Base-by-base conservation (phyloP, 441 rosid species). In the Euphorbia schlechtendalii region DNA sequence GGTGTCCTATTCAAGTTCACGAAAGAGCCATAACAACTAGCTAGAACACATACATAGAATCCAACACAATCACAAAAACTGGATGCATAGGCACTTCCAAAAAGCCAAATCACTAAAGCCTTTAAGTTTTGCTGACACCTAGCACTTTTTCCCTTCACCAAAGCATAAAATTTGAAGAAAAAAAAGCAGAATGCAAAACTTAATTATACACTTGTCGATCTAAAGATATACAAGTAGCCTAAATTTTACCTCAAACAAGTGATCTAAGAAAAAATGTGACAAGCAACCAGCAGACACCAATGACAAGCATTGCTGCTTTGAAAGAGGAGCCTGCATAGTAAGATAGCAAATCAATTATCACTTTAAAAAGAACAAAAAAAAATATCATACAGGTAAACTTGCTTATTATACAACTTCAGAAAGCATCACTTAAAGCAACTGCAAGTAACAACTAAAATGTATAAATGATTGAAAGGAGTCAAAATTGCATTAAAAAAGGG, bases 231-330 rank as follows among this genome's bases (percentile, higher is more conserved):
- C 25, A 22, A 55, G n/a, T 28, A 14, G 36, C 36, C 49, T 6
- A 49, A 55, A 22, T 8, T 15, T 56, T 65, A 86, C 92, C 89
- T 84, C 92, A 63, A 86, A 84, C 69, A 86, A 76, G 59, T 86
- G 92, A 65, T 86, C 86, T 9, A 86, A 76, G 69, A 86, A 86
- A 70, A 86, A 84, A 67, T 86, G 92, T 41, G 92, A 86, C 10
- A 84, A 67, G 22, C 87, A 82, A 30, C 89, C 87, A 0, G 89
- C 87, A 13, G 76, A 63, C 56, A 82, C 59, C 74, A 86, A 55
- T 21, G 76, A 71, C 11, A 84, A 70, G 71, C 87, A 84, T 55
- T 84, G 92, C 81, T 43, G 73, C 75, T 76, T 79, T 15, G 82
- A 63, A 55, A 86, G 87, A 0, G 92, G 73, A 25, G 66, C 69